phyloP scores from a whole-genome alignment of 2,329 filamentous ascomycete species.

The Fusarium praegraminearum region DNA sequence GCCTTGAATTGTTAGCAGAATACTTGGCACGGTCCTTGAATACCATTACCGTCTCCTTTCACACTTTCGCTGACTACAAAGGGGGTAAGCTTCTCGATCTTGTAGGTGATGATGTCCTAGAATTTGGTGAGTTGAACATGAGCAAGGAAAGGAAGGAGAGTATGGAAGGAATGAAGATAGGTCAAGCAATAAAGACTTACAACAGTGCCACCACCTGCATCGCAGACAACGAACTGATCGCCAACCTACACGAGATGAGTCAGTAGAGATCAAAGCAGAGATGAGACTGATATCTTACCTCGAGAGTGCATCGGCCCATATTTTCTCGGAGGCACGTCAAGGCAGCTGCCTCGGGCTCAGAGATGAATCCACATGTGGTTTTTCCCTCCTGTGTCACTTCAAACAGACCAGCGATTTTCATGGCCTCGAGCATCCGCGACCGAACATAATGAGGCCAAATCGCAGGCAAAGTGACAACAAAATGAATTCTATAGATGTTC shows the following conservation, averaged over 20 bases:
- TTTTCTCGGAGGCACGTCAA: constrained; percentile 53
- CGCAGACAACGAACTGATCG: constrained; percentile 52
- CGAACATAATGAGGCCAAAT: constrained; percentile 59
- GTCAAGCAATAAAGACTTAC: constrained; percentile 38
- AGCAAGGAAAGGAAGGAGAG: background rate
- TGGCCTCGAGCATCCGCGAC: constrained; percentile 53
- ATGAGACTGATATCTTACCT: constrained; percentile 19
- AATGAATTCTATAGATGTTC: constrained; percentile 47
- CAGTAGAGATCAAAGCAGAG: background rate
- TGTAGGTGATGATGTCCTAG: constrained; percentile 58
- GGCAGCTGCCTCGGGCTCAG: constrained; percentile 62
- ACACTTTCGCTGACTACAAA: constrained; percentile 54
- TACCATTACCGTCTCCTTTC: constrained; percentile 51
- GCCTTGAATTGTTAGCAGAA: constrained; percentile 41
- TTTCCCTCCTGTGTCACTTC: constrained; percentile 39
- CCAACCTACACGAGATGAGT: constrained; percentile 27
- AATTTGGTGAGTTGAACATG: background rate
- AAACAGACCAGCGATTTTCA: constrained; percentile 53
- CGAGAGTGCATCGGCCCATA: constrained; percentile 36
- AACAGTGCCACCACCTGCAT: constrained; percentile 55
- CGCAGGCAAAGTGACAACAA: constrained; percentile 59
- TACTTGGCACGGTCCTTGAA: background rate
- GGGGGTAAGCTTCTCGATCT: constrained; percentile 42
- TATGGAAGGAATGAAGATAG: background rate
- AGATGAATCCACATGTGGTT: constrained; percentile 54